Base-by-base conservation (phyloP, 371 early-diverging fungal species). In the Sporodiniella umbellata region DNA sequence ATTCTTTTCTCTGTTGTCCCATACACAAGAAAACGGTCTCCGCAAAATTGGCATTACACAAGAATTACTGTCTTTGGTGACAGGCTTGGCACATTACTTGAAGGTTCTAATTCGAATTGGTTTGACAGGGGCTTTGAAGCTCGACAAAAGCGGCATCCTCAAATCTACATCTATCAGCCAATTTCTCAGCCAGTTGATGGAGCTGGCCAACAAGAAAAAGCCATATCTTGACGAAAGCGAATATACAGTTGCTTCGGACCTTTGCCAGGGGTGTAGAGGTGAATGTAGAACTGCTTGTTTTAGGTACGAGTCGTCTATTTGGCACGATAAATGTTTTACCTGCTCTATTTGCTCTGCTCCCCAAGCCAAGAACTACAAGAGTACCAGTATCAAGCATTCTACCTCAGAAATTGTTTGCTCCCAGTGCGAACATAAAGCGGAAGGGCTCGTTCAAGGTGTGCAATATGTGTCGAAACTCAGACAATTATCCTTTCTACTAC, bases 51-150 rank as follows among this genome's bases (percentile, higher is more conserved):
- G 88, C 15, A 85, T 88, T 62, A 93, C 95, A 0, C 89, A 95
- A 62, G 95, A 95, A 56, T 69, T 97, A 50, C 75, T 97, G 23
- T 83, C 90, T 7, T 70, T 95, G 14, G 96, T 97, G 4, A 94
- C 97, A 40, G 87, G 88, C 14, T 74, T 98, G 6, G 99, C 98
- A 4, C 97, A 94, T 48, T 88, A 86, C 46, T 78, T 97, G 17
- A 98, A 97, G 65, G 83, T 88, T 15, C 61, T 96, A 46, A 95
- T 96, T 51, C 84, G 95, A 4, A 81, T 90, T 12, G 94, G 94
- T 7, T 68, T 98, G 31, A 90, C 85, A 15, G 93, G 95, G 5
- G 90, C 95, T 0, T 66, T 98, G 24, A 80, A 82, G 56, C 74
- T 95, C 61, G 94, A 65, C 48, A 70, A 61, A 72, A 58, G 69